These are phyloP conservation scores for Coemansia umbellata DNA, from an alignment of 192 early-diverging fungal species.

Conservation along the genomic window DNA sequence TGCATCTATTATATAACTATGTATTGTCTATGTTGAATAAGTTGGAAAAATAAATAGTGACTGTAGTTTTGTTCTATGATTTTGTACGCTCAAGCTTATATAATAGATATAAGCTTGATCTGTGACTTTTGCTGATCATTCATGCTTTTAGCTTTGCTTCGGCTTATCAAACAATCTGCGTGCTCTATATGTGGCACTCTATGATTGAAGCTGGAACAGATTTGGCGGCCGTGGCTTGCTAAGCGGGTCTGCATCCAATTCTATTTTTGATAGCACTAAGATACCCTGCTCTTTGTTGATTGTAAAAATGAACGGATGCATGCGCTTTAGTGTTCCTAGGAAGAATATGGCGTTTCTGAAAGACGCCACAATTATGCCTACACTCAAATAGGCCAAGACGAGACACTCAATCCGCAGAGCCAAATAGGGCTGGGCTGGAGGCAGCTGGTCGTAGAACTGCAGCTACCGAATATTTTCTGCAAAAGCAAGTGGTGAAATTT, in stretches of 20 bases:
- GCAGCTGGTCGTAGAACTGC: slow-evolving; percentile 19
- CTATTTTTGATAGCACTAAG: neutral
- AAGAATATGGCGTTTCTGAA: slow-evolving; percentile 1
- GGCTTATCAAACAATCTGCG: no score
- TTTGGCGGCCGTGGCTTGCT: neutral
- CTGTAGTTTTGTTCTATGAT: no score
- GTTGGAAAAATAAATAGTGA: no score
- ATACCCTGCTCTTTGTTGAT: neutral
- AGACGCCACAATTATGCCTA: slow-evolving; percentile 16
- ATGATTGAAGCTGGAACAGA: neutral
- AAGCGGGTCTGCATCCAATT: neutral
- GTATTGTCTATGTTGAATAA: no score
- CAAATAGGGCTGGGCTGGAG: neutral
- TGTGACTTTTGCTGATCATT: no score
- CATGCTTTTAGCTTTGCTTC: no score
- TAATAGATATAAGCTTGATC: no score
- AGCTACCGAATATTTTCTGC: neutral
- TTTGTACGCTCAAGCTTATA: no score
- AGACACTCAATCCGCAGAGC: neutral
- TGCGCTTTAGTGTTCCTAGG: neutral
- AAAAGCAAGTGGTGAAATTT: slow-evolving; percentile 9
- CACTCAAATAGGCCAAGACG: slow-evolving; percentile 7
- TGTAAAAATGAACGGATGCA: slow-evolving; percentile 8
- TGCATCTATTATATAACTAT: no score
- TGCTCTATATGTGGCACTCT: no score